A percentile compares a stretch with the other conserved stretches of the same genome.
Conservation (phyloP, 495 filamentous ascomycete species). For the Aspergillus incahuasiensis region DNA sequence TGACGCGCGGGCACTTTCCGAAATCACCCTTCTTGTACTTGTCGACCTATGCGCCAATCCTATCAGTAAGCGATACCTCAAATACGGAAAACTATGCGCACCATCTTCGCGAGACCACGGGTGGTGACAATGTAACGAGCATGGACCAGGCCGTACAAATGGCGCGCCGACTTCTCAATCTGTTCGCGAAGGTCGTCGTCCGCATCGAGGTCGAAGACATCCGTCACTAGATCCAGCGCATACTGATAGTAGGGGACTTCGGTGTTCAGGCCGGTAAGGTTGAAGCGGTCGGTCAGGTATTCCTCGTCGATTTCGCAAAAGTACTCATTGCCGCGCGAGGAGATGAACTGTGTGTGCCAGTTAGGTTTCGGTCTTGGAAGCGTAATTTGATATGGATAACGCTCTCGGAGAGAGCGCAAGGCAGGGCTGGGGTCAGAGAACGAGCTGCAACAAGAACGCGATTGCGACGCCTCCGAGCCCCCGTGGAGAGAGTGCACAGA, state of each 20-base stretch:
- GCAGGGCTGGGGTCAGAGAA: neutral
- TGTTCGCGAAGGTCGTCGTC: constrained; percentile 97
- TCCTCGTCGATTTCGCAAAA: constrained; percentile 99
- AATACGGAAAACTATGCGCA: constrained; percentile 29
- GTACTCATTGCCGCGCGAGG: constrained; percentile 95
- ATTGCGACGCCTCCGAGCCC: neutral
- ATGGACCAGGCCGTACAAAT: constrained; percentile 94
- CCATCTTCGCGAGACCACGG: constrained; percentile 92
- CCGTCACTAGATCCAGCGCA: constrained; percentile 97
- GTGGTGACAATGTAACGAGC: constrained; percentile 97
- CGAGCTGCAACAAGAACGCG: neutral
- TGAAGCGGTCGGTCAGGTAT: constrained; percentile 97
- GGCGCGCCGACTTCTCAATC: constrained; percentile 95
- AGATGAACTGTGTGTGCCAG: constrained; percentile 73
- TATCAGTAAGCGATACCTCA: constrained; percentile 4
- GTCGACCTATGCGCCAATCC: constrained; percentile 61
- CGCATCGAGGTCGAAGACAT: constrained; percentile 98
- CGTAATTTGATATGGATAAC: neutral
- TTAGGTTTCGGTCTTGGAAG: constrained; percentile 17
- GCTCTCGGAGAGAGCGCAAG: neutral
- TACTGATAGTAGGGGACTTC: constrained; percentile 99
- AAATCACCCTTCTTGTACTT: constrained; percentile 99
- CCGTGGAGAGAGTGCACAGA: neutral
- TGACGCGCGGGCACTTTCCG: constrained; percentile 93
- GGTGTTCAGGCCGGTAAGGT: constrained; percentile 92